Percentiles rank a stretch among this genome's conserved stretches.
These are phyloP conservation scores for Porphyrellus cyaneotinctus DNA, from an alignment of 768 basidiomycete genomes.

Conservation along the genomic window DNA sequence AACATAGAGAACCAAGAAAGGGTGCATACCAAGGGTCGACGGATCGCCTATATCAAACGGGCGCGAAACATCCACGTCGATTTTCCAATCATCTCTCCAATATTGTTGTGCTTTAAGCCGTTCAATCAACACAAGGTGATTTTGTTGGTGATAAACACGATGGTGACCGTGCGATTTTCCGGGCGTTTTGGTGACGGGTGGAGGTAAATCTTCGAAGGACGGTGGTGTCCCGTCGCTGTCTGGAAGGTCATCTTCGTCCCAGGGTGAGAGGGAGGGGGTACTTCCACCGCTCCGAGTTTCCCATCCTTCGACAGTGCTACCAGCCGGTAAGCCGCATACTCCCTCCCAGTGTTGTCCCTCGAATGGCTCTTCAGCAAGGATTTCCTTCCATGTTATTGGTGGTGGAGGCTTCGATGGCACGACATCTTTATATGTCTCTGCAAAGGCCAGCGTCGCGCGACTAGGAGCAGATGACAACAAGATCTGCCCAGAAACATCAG, in stretches of 20 bases:
- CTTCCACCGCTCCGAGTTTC: constrained; percentile 51
- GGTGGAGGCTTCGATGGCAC: constrained; percentile 27
- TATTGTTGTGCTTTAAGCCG: constrained; percentile 62
- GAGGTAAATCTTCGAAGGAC: constrained; percentile 14
- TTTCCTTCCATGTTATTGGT: constrained; percentile 69
- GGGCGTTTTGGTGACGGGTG: not conserved
- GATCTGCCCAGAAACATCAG: constrained; percentile 38
- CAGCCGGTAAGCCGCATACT: constrained; percentile 52
- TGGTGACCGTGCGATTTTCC: not conserved
- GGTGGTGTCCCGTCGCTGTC: constrained; percentile 16
- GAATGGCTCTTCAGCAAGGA: constrained; percentile 77
- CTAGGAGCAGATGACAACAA: constrained; percentile 53
- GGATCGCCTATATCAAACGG: constrained; percentile 65
- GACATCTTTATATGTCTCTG: constrained; percentile 49
- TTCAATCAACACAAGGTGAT: constrained; percentile 55
- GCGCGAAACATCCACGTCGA: constrained; percentile 38
- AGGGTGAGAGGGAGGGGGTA: constrained; percentile 65
- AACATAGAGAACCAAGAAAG: not conserved
- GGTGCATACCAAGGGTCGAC: constrained; percentile 60
- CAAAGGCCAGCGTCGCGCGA: constrained; percentile 45
- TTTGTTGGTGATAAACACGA: constrained; percentile 2
- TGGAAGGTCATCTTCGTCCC: constrained; percentile 47
- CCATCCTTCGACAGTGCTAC: constrained; percentile 42
- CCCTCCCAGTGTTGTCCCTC: constrained; percentile 87
- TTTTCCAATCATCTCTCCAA: constrained; percentile 67